Evolutionary conservation across 2,329 filamentous ascomycete genomes (phyloP).

Genomic region (Cladosporium cucumerinum): DNA sequence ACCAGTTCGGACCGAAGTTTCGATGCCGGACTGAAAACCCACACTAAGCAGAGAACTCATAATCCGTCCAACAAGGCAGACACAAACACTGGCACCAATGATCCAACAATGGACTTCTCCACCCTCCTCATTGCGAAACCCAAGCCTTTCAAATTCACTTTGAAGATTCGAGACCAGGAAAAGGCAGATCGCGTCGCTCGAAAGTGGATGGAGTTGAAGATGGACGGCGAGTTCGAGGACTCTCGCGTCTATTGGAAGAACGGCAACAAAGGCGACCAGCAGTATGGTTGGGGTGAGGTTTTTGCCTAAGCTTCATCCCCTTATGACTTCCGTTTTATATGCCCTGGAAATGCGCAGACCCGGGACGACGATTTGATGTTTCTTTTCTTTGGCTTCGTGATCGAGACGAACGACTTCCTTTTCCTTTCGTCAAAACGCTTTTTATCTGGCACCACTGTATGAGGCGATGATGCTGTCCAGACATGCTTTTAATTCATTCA

Average conservation of each 20-base stretch:
- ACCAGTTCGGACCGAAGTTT: neutral
- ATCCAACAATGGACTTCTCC: slow-evolving; percentile 45
- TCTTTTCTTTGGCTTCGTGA: neutral
- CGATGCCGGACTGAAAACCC: neutral
- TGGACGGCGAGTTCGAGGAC: slow-evolving; percentile 39
- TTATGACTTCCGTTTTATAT: neutral
- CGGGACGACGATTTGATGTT: neutral
- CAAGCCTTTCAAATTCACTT: slow-evolving; percentile 42
- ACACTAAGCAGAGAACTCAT: neutral
- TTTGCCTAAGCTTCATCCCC: slow-evolving; percentile 5
- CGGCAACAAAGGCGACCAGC: slow-evolving; percentile 26
- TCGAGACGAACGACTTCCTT: neutral
- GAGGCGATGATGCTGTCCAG: neutral
- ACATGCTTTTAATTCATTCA: neutral
- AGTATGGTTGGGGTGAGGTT: slow-evolving; percentile 24
- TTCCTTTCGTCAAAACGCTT: neutral
- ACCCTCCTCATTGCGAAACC: slow-evolving; percentile 47
- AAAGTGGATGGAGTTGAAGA: slow-evolving; percentile 37
- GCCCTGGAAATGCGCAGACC: neutral
- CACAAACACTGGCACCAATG: slow-evolving; percentile 17
- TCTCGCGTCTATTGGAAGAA: slow-evolving; percentile 39
- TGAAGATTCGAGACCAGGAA: slow-evolving; percentile 35
- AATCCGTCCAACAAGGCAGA: slow-evolving; percentile 5
- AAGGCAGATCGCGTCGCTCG: slow-evolving; percentile 34
- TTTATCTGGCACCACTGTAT: neutral